phyloP scores from a whole-genome alignment of 192 early-diverging fungal genomes.

The Allomyces macrogynus region DNA sequence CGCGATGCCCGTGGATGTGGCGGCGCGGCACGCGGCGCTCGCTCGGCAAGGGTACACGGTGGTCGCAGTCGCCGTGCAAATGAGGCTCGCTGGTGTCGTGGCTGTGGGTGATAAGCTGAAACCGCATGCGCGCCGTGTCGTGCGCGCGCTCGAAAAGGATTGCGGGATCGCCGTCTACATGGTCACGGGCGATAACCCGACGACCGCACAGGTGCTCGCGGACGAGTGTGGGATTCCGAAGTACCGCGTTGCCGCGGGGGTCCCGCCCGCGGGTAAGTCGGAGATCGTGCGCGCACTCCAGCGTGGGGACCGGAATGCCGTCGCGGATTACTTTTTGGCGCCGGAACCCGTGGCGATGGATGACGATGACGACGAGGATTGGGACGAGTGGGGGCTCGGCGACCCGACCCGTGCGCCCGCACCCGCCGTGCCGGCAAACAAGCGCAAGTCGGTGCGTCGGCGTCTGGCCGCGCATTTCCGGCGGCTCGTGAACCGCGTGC shows the following conservation, averaged over 20 bases:
- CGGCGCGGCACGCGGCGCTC: constrained; percentile 11
- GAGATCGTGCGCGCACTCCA: constrained; percentile 54
- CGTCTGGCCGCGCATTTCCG: no score
- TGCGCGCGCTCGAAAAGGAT: constrained; percentile 37
- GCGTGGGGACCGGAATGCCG: not conserved
- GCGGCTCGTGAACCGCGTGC: no score
- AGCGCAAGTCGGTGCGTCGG: no score
- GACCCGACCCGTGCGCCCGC: no score
- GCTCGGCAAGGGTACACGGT: constrained; percentile 55
- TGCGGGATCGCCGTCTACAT: constrained; percentile 68
- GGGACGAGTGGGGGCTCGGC: no score
- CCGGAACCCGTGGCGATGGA: no score
- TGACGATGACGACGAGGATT: no score
- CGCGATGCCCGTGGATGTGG: not conserved
- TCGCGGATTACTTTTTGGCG: no score
- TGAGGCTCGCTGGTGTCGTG: constrained; percentile 36
- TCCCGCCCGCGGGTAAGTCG: constrained; percentile 77
- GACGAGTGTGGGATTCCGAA: constrained; percentile 49
- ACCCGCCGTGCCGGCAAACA: no score
- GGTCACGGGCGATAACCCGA: constrained; percentile 81
- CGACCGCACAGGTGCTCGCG: constrained; percentile 68
- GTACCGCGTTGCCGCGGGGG: constrained; percentile 60
- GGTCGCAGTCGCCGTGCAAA: constrained; percentile 49
- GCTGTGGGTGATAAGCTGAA: constrained; percentile 68
- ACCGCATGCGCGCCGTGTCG: constrained; percentile 47